Evolutionary conservation across 1,284 basidiomycete genomes (phyloP), one percentile per base, ranked within the genome.

Genomic region (Entoloma clypeatum): DNA sequence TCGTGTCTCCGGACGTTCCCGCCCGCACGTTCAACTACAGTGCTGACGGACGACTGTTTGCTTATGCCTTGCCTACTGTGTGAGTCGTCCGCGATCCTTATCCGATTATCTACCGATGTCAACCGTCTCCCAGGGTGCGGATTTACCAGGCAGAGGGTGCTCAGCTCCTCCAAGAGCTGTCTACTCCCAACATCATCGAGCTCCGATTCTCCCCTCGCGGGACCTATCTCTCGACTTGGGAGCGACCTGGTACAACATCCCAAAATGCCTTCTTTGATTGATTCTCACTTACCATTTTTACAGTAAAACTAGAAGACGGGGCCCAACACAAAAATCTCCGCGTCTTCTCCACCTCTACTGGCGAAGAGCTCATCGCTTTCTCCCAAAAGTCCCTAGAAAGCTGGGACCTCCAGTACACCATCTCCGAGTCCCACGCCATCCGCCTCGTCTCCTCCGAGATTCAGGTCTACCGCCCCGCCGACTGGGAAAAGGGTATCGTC

Each of bases 201-300:
- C 66, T 98, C 53, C 77, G 77, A 50, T 96, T 98, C 65, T 98
- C 94, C 5, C 94, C 95, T 5, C 79, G 86, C 49, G 93, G 92
- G 32, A 92, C 87, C 1, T 96, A 90, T 64, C 62, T 99, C 36
- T 92, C 88, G 45, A 96, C 92, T 33, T 98, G 92, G 89, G 92
- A 97, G 68, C 79, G 95, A 47, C 87, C 84, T 50, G 69, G 78
- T 77, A 62, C 53, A 14, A 10, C 18, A 21, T 29, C 13, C 22
- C 1, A n/a, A 34, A 46, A 18, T 47, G 50, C 40, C 52, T 35
- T 53, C 19, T 39, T 36, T 23, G 18, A 36, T 54, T 27, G 18
- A 22, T 23, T 13, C 43, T 40, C 43, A 40, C 22, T 16, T 43
- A 6, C 50, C 21, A 18, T 21, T 40, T 13, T 10, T 43, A 23